These are phyloP conservation scores for Penicillium soppii DNA, from an alignment of 495 filamentous ascomycete species.

Conservation along the genomic window DNA sequence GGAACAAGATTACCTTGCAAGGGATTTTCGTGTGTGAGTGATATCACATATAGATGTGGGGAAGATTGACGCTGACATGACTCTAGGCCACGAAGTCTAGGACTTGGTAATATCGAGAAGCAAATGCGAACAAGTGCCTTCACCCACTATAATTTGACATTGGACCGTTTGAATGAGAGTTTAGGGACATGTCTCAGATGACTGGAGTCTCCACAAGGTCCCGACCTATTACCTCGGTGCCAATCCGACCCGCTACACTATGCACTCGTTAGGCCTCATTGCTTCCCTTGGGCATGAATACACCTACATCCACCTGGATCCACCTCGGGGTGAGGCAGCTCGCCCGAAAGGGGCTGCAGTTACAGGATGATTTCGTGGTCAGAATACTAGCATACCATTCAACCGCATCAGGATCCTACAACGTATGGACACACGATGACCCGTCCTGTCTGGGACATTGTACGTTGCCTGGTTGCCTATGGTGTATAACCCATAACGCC, in stretches of 20 bases:
- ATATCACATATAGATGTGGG: background rate
- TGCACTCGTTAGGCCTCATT: slow-evolving; percentile 22
- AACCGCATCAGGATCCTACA: background rate
- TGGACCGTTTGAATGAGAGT: slow-evolving; percentile 71
- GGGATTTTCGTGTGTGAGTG: slow-evolving; percentile 39
- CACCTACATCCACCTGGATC: no score
- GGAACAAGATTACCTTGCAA: slow-evolving; percentile 42
- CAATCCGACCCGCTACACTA: slow-evolving; percentile 21
- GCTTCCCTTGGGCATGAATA: slow-evolving; percentile 27
- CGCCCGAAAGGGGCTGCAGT: slow-evolving; percentile 15
- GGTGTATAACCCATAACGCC: background rate
- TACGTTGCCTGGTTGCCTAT: background rate
- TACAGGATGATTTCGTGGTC: background rate
- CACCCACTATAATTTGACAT: slow-evolving; percentile 62
- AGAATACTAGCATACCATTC: background rate
- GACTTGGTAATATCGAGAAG: slow-evolving; percentile 25
- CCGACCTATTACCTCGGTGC: slow-evolving; percentile 10
- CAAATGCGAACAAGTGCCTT: slow-evolving; percentile 39
- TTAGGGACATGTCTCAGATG: slow-evolving; percentile 67
- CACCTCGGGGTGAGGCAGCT: slow-evolving; percentile 13
- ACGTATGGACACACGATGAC: background rate
- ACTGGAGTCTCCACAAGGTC: slow-evolving; percentile 13
- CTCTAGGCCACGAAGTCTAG: slow-evolving; percentile 32
- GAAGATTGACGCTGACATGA: slow-evolving; percentile 17
- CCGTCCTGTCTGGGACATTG: background rate